Evolutionary conservation across 2,329 filamentous ascomycete genomes (phyloP).

Genomic region (Annulohypoxylon truncatum): DNA sequence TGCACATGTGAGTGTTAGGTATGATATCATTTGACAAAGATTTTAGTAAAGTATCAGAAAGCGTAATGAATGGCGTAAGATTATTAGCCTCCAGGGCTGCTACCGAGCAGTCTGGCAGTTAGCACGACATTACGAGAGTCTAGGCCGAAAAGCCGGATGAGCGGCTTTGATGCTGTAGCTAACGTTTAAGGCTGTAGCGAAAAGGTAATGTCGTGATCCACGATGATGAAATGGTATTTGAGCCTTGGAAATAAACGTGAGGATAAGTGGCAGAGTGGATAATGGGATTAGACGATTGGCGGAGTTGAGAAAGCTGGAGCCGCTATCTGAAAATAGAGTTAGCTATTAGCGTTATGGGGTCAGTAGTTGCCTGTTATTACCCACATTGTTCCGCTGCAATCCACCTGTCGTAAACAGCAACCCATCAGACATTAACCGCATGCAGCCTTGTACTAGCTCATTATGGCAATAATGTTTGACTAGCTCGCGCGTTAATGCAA

Average conservation of each 20-base stretch:
- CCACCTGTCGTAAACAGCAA: neutral
- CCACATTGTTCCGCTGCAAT: neutral
- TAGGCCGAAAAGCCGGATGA: neutral
- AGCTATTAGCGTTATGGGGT: neutral
- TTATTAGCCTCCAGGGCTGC: neutral
- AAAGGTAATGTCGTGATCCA: neutral
- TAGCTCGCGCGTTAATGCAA: neutral
- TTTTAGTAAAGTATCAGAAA: neutral
- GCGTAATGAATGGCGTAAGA: neutral
- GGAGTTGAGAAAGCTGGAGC: neutral
- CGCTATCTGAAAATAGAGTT: neutral
- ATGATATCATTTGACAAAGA: conserved; percentile 2
- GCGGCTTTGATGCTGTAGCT: neutral
- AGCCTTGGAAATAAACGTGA: neutral
- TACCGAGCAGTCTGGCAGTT: neutral
- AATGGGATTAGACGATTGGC: too few relatives aligned
- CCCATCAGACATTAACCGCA: neutral
- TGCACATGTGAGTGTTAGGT: too few relatives aligned
- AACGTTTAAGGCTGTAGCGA: neutral
- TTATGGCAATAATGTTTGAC: neutral
- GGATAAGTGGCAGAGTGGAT: too few relatives aligned
- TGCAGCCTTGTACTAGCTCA: neutral
- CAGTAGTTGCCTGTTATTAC: neutral
- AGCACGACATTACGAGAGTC: neutral
- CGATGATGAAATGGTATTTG: neutral